Evolutionary conservation across 768 basidiomycete species (phyloP).

Genomic region (Boletus speciosus): DNA sequence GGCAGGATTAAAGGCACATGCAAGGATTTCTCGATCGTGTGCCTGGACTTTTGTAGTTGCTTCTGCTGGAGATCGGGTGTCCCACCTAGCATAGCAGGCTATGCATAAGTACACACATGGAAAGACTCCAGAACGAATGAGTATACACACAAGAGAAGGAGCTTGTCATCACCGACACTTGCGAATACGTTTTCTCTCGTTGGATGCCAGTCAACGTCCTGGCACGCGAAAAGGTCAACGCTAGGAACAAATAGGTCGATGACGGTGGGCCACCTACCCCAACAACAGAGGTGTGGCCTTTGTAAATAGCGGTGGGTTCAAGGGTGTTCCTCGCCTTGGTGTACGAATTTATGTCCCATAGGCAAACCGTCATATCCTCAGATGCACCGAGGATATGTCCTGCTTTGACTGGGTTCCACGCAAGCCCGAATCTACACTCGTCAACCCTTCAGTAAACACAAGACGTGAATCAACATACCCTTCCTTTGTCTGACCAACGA

Average conservation of each 20-base stretch:
- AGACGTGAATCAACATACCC: constrained; percentile 55
- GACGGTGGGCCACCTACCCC: constrained; percentile 54
- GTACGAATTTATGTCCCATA: constrained; percentile 95
- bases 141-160: constrained; percentile 80
- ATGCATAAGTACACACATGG: background rate
- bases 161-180: constrained; percentile 94
- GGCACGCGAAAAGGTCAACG: constrained; percentile 1
- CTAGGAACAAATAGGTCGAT: background rate
- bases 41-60: constrained; percentile 74
- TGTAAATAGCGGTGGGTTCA: constrained; percentile 82
- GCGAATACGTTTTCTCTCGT: constrained; percentile 81
- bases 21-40: constrained; percentile 87
- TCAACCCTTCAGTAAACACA: constrained; percentile 3
- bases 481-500: constrained; percentile 89
- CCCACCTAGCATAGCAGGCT: constrained; percentile 65
- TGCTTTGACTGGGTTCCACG: constrained; percentile 82
- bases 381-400: constrained; percentile 90
- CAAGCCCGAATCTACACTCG: constrained; percentile 78
- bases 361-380: constrained; percentile 93
- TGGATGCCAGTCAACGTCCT: constrained; percentile 98
- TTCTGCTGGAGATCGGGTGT: constrained; percentile 71
- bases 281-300: constrained; percentile 88
- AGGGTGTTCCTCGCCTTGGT: constrained; percentile 71
- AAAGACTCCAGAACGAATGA: background rate
- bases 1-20: constrained; percentile 87